A percentile compares a stretch with the other conserved stretches of the same genome.
These are phyloP conservation scores for Emmonsia crescens DNA, from an alignment of 2,329 filamentous ascomycete genomes.

Conservation along the genomic window DNA sequence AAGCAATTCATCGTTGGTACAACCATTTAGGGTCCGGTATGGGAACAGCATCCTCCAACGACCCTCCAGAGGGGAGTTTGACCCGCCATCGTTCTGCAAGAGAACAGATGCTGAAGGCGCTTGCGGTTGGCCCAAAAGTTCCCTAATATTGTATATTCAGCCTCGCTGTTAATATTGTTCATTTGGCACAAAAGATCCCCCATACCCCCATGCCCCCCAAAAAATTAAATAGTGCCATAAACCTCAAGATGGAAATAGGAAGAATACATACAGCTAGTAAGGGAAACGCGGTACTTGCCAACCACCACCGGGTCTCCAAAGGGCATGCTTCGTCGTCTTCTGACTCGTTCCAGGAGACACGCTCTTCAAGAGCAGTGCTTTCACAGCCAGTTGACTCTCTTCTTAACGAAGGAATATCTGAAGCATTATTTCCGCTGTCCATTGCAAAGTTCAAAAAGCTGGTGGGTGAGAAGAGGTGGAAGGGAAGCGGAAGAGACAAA, in stretches of 20 bases:
- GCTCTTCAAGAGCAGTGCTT: neutral
- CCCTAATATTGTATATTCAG: constrained; percentile 17
- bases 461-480: neutral
- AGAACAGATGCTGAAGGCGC: constrained; percentile 45
- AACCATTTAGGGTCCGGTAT: constrained; percentile 46
- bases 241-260: neutral
- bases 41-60: constrained; percentile 35
- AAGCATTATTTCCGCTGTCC: neutral
- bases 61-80: constrained; percentile 36
- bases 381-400: neutral
- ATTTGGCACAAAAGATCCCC: neutral
- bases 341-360: neutral
- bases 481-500: neutral
- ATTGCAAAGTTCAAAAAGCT: neutral
- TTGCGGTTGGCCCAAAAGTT: constrained; percentile 46
- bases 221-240: neutral
- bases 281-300: constrained; percentile 49
- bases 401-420: neutral
- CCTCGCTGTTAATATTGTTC: neutral
- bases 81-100: constrained; percentile 47
- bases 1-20: constrained; percentile 4
- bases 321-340: neutral
- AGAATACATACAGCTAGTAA: constrained; percentile 37
- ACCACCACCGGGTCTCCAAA: constrained; percentile 42
- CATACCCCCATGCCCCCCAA: neutral